Percentiles rank a stretch among this genome's conserved stretches.
These are phyloP conservation scores for Fusarium tupiense DNA, from an alignment of 2,329 filamentous ascomycete genomes.

Conservation along the genomic window DNA sequence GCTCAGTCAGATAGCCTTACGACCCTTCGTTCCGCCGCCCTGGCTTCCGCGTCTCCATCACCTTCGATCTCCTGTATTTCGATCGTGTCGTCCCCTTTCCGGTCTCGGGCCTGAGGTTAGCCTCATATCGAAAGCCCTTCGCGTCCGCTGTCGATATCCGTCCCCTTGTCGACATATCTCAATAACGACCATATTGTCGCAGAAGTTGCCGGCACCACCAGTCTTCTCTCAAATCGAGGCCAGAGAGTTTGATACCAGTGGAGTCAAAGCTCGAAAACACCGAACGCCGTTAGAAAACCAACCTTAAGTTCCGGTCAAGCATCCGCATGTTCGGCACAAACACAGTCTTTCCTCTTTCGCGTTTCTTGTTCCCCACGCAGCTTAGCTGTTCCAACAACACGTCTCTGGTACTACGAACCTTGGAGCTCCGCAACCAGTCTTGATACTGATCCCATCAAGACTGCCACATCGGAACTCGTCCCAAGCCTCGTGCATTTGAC, in stretches of 20 bases:
- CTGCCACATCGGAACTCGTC: not conserved
- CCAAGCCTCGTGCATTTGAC: slow-evolving; percentile 21
- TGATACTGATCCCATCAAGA: not conserved
- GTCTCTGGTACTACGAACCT: not conserved
- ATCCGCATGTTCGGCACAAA: not conserved
- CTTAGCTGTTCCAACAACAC: slow-evolving; percentile 1
- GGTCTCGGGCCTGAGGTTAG: slow-evolving; percentile 19
- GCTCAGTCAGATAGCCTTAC: slow-evolving; percentile 3
- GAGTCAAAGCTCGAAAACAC: not conserved
- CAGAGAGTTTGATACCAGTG: not conserved
- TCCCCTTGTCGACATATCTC: not conserved
- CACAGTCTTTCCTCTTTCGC: not conserved
- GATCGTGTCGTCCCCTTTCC: slow-evolving; percentile 5
- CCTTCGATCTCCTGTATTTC: not conserved
- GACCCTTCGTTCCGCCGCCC: slow-evolving; percentile 18
- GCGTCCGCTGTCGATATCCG: slow-evolving; percentile 7
- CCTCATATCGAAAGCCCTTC: slow-evolving; percentile 10
- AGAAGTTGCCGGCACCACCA: not conserved
- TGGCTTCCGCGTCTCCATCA: slow-evolving; percentile 15
- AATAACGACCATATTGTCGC: not conserved
- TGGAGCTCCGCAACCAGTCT: not conserved
- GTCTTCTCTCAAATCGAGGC: not conserved
- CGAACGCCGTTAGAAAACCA: not conserved
- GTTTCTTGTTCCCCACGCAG: slow-evolving; percentile 1
- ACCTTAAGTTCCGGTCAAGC: not conserved